Percentiles rank a stretch among this genome's conserved stretches.
phyloP scores from a whole-genome alignment of 169 alveolate species.

The Plasmodium cynomolgi region DNA sequence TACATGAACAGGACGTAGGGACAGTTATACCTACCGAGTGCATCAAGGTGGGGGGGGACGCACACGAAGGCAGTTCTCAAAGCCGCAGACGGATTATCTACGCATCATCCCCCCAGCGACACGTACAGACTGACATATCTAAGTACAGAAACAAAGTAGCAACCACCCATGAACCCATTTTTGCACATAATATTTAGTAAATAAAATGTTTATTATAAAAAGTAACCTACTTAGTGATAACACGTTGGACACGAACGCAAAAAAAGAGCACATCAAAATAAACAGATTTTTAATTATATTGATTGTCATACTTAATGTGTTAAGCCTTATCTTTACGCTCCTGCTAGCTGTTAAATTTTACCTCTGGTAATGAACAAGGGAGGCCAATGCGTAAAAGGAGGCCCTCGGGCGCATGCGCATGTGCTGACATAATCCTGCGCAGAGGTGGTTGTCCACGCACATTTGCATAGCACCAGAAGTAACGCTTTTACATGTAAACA shows the following conservation, averaged over 20 bases:
- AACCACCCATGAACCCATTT: constrained; percentile 23
- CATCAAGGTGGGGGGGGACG: neutral
- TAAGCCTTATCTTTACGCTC: constrained; percentile 42
- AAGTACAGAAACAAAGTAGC: neutral
- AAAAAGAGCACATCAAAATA: constrained; percentile 59
- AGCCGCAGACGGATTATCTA: neutral
- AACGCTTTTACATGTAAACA: neutral
- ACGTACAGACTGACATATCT: neutral
- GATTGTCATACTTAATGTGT: constrained; percentile 31
- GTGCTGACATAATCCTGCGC: neutral
- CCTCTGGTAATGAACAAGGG: constrained; percentile 31
- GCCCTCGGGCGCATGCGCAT: neutral
- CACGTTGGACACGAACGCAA: constrained; percentile 58
- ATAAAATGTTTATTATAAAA: constrained; percentile 72
- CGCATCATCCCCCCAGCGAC: neutral
- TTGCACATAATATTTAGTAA: neutral
- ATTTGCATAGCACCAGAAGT: neutral
- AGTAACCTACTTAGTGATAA: constrained; percentile 56
- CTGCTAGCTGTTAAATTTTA: constrained; percentile 47
- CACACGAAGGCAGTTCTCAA: neutral
- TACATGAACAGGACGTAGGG: neutral
- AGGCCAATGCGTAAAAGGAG: neutral
- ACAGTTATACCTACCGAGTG: neutral
- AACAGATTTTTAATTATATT: constrained; percentile 34
- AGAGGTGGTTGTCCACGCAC: neutral